Evolutionary conservation across 2,329 filamentous ascomycete species (phyloP).

Genomic region (Penicillium verrucosum): DNA sequence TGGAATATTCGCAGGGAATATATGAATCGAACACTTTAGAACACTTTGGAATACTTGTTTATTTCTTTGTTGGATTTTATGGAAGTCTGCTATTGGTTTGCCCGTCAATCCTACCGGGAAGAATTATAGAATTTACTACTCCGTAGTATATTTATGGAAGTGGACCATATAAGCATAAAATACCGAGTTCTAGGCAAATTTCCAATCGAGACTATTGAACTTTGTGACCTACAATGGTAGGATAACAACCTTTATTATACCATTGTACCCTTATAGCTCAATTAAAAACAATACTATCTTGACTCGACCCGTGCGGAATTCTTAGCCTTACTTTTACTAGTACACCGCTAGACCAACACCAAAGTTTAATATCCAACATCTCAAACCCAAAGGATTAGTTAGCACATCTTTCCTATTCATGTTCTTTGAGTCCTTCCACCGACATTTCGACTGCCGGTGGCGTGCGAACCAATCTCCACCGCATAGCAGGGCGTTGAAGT

Average conservation of each 20-base stretch:
- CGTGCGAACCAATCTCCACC: not conserved
- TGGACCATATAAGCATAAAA: not conserved
- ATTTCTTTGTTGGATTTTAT: not conserved
- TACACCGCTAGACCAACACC: not conserved
- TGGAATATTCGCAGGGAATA: not conserved
- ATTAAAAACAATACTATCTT: not conserved
- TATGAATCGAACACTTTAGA: not conserved
- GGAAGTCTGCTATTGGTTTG: not conserved
- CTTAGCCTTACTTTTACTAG: not conserved
- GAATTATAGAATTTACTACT: not conserved
- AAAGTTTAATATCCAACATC: not conserved
- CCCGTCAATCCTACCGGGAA: not conserved
- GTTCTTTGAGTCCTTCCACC: not conserved
- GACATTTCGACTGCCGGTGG: not conserved
- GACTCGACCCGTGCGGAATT: not conserved
- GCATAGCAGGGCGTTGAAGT: not conserved
- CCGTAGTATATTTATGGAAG: not conserved
- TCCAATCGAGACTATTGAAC: not conserved
- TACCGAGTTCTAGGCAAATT: not conserved
- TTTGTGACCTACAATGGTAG: not conserved
- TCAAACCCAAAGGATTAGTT: not conserved
- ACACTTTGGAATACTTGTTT: not conserved
- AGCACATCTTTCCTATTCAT: not conserved
- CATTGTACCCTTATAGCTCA: not conserved
- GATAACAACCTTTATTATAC: not conserved